A percentile compares a stretch with the other conserved stretches of the same genome.
Evolutionary conservation across 2,329 filamentous ascomycete species (phyloP).

Genomic region (Drechslera avenae): DNA sequence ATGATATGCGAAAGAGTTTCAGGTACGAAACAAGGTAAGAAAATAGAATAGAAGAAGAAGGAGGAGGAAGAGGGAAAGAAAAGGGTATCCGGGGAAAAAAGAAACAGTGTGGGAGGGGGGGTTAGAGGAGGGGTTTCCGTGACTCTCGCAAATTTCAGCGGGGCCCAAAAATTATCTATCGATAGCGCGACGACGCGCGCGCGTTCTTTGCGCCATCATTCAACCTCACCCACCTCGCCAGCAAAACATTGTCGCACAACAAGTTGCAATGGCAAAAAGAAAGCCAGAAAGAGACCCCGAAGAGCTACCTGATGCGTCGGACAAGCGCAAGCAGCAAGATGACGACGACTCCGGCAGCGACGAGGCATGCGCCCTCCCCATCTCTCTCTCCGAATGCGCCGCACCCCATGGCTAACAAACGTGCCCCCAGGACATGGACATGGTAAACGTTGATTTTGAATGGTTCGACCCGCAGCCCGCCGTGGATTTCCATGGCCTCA

Average conservation of each 20-base stretch:
- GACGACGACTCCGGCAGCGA: slow-evolving; percentile 47
- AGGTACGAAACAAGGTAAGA: slow-evolving; percentile 16
- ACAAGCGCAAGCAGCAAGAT: slow-evolving; percentile 37
- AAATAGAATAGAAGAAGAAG: slow-evolving; percentile 11
- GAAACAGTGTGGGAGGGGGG: slow-evolving; percentile 12
- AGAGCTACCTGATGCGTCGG: slow-evolving; percentile 44
- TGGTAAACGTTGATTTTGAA: slow-evolving; percentile 95
- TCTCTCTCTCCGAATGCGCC: slow-evolving; percentile 7
- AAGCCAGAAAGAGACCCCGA: slow-evolving; percentile 43
- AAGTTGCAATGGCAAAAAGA: slow-evolving; percentile 44
- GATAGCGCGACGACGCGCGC: slow-evolving; percentile 5
- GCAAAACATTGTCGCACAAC: not conserved
- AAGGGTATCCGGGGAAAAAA: slow-evolving; percentile 8
- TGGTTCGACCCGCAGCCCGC: slow-evolving; percentile 94
- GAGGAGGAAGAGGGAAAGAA: slow-evolving; percentile 6
- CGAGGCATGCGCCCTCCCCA: slow-evolving; percentile 35
- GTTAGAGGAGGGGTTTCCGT: slow-evolving; percentile 3
- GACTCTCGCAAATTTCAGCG: slow-evolving; percentile 21
- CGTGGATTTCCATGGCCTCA: slow-evolving; percentile 93
- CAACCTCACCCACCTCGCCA: slow-evolving; percentile 3
- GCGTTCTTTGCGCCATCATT: slow-evolving; percentile 11
- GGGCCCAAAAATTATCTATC: slow-evolving; percentile 20
- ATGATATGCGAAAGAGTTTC: not conserved
- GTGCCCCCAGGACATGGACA: slow-evolving; percentile 75
- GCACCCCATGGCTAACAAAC: slow-evolving; percentile 7